Evolutionary conservation across 768 basidiomycete genomes (phyloP), one percentile per base, ranked within the genome.

Genomic region (Hericium alpestre): DNA sequence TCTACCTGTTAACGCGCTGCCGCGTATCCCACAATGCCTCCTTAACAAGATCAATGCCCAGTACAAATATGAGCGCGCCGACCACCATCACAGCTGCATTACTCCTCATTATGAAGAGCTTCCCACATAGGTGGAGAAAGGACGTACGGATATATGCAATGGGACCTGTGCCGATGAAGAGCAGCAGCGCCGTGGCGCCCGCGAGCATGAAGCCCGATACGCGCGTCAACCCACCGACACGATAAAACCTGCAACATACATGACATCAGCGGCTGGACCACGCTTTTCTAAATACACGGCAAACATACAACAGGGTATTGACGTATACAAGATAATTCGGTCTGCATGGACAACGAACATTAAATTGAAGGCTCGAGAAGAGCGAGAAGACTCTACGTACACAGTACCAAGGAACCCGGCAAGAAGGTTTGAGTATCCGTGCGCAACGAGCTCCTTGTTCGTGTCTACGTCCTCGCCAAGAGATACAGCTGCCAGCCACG

Each of bases 21-120:
- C 91, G 75, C 10, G 94, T 94, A 71, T 99, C 95, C 94, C 94
- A 98, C 9, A 97, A 68, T 0, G 96, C 94, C 70, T 97, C 95
- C 65, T 94, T 95, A 41, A 92, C 82, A 40, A 99, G 82, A 62
- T 98, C 95, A 53, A 97, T 80, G 0, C 94, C 96, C 38, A 98
- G 78, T 9, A 96, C 93, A 62, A 93, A 94, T 60, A 98, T 97
- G 56, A 99, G 75, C 2, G 92, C 85, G 0, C 86, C 85, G 13
- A 97, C 93, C 4, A 95, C 85, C 81, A 91, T 85, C 32, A 97
- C 86, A 56, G 93, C 92, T 94, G 59, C 43, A 53, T 7, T 2
- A 32, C 2, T 4, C 6, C 50, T 43, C 16, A 38, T 23, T 23
- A 56, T 15, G 51, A 51, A 39, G 52, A 39, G 27, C 7, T 1